Base-by-base conservation (phyloP, 495 filamentous ascomycete species). In the Amniculicola lignicola region DNA sequence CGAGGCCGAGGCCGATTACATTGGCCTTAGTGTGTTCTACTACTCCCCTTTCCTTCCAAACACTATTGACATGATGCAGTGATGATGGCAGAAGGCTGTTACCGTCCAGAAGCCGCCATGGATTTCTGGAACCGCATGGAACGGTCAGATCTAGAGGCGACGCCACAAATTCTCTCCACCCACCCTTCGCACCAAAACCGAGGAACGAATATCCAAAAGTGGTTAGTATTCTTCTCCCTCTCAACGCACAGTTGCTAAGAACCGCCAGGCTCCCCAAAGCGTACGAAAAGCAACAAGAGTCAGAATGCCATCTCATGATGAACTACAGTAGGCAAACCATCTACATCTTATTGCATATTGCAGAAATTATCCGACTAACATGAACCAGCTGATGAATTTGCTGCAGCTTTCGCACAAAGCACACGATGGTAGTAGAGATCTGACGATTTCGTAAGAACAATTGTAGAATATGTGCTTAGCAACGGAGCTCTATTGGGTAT, bases 131-230 rank as follows among this genome's bases (percentile, higher is more conserved):
- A 72, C 58, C 74, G 86, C 15, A 93, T 96, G 88, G 80, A 87
- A 46, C 67, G 77, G 49, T 72, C 71, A n/a, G 70, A 83, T 40
- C 69, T 83, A 63, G 61, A 62, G 29, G 71, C 75, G 39, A 76
- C 80, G 19, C 89, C 88, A 1, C 84, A 93, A 66, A 88, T 90
- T 70, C 69, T 95, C 66, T 90, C 86, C 23, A 95, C 91, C 16
- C 91, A 95, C 75, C 90, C 91, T 27, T 82, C 85, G 80, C 82
- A 82, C 53, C 75, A 77, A 35, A 88, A 81, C 59, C 79, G 90
- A 28, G 80, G 88, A 60, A 74, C 82, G 61, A 81, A 84, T 54
- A 87, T 95, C 49, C 69, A 76, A 61, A 77, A 83, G 68, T 89
- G 77, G 82, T 43, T 24, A 16, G 41, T 31, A 28, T 21, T 21